Base-by-base conservation (phyloP, 129 eudicot genomes). In the Ambrosia trifida region DNA sequence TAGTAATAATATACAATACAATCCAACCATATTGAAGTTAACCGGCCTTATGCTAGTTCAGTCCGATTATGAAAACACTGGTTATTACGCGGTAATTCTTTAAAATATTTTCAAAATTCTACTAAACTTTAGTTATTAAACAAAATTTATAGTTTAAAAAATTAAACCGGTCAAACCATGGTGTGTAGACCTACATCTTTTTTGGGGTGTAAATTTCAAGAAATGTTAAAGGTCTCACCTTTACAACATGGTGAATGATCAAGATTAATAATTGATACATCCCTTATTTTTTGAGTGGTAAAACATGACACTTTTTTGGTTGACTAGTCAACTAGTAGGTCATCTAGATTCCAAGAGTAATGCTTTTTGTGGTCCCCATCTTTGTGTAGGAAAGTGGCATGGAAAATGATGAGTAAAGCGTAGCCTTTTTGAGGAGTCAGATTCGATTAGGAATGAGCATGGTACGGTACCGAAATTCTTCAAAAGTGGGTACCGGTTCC, bases 261-360 rank as follows among this genome's bases (percentile, higher is more conserved):
- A 31, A 4, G 40, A 58, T 61, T 14, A 35, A 35, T 61, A 2
- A 35, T 33, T 61, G 66, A 14, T 13, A 35, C 24, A 33, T 35
- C 28, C 2, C 13, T 59, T 31, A 13, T 32, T 5, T 59, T 59
- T 59, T 59, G 11, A 59, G 65, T 30, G 36, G 38, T 57, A 24
- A 17, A 4, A 18, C 19, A 19, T 2, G 33, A 0, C 12, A 13
- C 36, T 14, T 59, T 31, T 24, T 35, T 33, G 12, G 24, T 46
- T 66, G 57, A 66, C 72, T 66, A 45, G 72, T 47, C 72, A 67
- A 67, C 44, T 3, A 66, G 56, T 44, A 40, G 16, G 9, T 20
- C 1, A 8, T 24, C 53, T 3, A 14, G 41, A 40, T 40, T 40
- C 44, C 44, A 40, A 40, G 7, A 6, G 33, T 66, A 20, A 44